phyloP scores from a whole-genome alignment of 495 filamentous ascomycete genomes.

The Penicillium canariense region DNA sequence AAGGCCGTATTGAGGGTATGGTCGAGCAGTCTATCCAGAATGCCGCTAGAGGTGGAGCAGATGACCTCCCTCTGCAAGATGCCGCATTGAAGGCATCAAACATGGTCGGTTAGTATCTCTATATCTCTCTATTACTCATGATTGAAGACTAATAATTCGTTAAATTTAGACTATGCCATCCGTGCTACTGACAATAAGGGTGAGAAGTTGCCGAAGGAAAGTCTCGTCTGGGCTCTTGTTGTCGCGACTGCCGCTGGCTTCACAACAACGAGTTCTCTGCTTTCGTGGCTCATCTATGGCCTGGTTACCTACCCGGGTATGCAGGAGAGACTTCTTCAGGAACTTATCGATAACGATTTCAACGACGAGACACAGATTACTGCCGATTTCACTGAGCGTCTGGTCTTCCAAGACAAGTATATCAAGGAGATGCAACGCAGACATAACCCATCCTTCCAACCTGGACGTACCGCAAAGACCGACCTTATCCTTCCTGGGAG shows the following conservation, averaged over 20 bases:
- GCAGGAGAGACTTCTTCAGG: conserved; percentile 53
- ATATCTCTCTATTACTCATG: no score
- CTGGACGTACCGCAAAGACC: conserved; percentile 48
- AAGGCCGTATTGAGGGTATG: conserved; percentile 27
- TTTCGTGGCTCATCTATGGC: conserved; percentile 54
- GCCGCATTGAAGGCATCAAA: conserved; percentile 49
- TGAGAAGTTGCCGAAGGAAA: conserved; percentile 45
- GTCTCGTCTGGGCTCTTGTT: conserved; percentile 28
- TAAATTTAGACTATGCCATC: conserved; percentile 39
- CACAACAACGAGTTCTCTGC: conserved; percentile 50
- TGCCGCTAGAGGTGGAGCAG: conserved; percentile 27
- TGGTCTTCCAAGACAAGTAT: conserved; percentile 52
- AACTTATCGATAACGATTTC: conserved; percentile 50
- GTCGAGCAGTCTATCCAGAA: conserved; percentile 40
- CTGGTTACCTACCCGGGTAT: conserved; percentile 47
- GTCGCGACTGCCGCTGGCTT: conserved; percentile 52
- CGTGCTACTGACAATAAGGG: conserved; percentile 52
- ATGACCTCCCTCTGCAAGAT: conserved; percentile 48
- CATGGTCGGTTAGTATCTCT: conserved; percentile 44
- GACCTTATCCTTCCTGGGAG: conserved; percentile 56
- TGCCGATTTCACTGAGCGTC: conserved; percentile 36
- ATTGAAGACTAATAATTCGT: neutral
- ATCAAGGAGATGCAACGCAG: conserved; percentile 57
- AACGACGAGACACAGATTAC: conserved; percentile 35
- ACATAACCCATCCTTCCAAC: conserved; percentile 56